These are phyloP conservation scores for Thalassiosira mediterranea DNA, from an alignment of 352 stramenopile species.

Conservation along the genomic window DNA sequence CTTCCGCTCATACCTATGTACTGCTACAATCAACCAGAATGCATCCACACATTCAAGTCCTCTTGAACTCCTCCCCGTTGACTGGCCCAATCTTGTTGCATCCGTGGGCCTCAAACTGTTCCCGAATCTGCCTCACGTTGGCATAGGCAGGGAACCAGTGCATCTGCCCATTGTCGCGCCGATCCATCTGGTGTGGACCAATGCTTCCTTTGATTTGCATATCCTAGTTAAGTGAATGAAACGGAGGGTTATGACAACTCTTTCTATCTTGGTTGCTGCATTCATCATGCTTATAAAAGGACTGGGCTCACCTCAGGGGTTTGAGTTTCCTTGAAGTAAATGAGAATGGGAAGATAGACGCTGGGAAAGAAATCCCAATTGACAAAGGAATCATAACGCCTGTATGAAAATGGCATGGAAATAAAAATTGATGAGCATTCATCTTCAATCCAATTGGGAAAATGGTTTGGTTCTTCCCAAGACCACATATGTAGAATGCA, in stretches of 20 bases:
- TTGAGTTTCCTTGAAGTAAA: conserved; percentile 84
- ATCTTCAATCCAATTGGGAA: conserved; percentile 74
- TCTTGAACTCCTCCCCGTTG: conserved; percentile 48
- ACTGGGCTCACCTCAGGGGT: conserved; percentile 57
- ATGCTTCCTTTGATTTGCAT: conserved; percentile 53
- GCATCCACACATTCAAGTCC: conserved; percentile 9
- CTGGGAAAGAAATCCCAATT: conserved; percentile 82
- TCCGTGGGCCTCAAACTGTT: conserved; percentile 43
- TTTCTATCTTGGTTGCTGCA: no score
- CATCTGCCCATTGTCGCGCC: conserved; percentile 45
- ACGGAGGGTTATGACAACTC: no score
- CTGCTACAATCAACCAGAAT: not conserved
- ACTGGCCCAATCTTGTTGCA: conserved; percentile 49
- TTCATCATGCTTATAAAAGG: no score
- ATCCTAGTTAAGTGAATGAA: conserved; percentile 15
- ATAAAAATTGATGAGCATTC: conserved; percentile 62
- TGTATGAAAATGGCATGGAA: not conserved
- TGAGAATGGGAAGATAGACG: conserved; percentile 73
- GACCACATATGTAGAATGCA: no score
- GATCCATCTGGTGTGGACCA: conserved; percentile 38
- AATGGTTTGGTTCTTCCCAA: conserved; percentile 42
- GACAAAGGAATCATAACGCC: conserved; percentile 75
- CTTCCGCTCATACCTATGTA: not conserved
- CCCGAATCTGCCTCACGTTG: conserved; percentile 38
- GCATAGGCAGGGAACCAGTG: conserved; percentile 46